Conservation (phyloP, 2,329 filamentous ascomycete species). For the Aureobasidium leucospermi region DNA sequence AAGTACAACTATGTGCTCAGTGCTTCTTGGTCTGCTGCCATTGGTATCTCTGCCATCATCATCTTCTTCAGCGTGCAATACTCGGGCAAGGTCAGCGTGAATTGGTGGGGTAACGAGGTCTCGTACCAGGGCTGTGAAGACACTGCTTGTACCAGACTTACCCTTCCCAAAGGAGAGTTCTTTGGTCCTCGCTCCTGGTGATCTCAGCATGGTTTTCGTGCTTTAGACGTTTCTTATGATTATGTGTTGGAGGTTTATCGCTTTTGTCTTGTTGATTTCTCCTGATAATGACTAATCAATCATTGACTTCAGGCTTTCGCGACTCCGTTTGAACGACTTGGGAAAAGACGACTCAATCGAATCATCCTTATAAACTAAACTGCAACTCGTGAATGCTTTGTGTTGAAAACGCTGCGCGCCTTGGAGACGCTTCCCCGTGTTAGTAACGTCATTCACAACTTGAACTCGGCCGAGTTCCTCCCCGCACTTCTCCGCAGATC, state of each 20-base stretch:
- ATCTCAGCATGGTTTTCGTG: too few species aligned
- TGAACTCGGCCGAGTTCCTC: too few species aligned
- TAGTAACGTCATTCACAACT: not conserved
- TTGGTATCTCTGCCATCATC: constrained; percentile 8
- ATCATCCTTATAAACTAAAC: too few species aligned
- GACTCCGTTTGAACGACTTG: too few species aligned
- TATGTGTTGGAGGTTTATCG: too few species aligned
- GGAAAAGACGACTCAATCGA: too few species aligned
- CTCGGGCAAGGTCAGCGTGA: not conserved
- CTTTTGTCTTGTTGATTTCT: too few species aligned
- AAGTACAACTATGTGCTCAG: constrained; percentile 12
- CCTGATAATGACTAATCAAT: too few species aligned
- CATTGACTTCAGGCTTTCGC: too few species aligned
- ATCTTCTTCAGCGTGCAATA: constrained; percentile 4
- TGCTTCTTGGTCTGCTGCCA: constrained; percentile 7
- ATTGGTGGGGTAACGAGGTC: constrained; percentile 7
- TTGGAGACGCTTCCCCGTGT: not conserved
- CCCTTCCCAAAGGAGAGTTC: not conserved
- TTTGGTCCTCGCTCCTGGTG: constrained; percentile 1
- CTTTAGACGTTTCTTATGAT: too few species aligned
- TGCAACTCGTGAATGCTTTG: too few species aligned
- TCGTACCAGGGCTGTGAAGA: not conserved
- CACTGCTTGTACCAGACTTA: not conserved
- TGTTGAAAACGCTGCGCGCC: too few species aligned
- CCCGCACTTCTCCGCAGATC: not conserved